phyloP scores from a whole-genome alignment of 2,329 filamentous ascomycete species.

The Xylaria sp. region DNA sequence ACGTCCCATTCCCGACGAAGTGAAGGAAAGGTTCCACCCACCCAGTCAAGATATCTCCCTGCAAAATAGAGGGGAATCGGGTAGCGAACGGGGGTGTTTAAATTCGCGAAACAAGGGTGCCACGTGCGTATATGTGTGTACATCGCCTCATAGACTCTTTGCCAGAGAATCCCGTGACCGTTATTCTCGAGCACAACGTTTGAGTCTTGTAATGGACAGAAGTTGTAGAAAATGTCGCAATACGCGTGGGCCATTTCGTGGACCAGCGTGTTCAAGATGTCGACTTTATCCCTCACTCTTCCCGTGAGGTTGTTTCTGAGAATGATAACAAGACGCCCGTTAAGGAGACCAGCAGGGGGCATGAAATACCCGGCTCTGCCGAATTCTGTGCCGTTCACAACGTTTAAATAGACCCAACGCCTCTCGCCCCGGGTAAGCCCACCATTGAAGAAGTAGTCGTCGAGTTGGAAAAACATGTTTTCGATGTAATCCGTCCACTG shows the following conservation, averaged over 20 bases:
- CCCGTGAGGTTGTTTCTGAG: not conserved
- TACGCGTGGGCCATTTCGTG: conserved; percentile 4
- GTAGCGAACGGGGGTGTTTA: not conserved
- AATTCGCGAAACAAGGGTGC: not conserved
- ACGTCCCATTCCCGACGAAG: too few species aligned
- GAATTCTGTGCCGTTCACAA: not conserved
- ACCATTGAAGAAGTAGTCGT: conserved; percentile 15
- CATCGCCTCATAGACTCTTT: not conserved
- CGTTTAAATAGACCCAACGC: not conserved
- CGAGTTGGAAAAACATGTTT: not conserved
- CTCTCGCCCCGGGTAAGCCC: not conserved
- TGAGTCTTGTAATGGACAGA: not conserved
- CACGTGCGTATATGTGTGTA: not conserved
- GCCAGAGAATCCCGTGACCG: not conserved
- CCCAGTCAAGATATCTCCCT: too few species aligned
- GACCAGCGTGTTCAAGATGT: not conserved
- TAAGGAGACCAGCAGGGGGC: too few species aligned
- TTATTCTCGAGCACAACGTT: not conserved
- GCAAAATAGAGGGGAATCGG: too few species aligned
- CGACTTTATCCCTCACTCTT: not conserved
- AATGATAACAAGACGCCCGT: not conserved
- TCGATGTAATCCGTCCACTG: not conserved
- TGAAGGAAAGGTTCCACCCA: too few species aligned
- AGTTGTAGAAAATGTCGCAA: not conserved
- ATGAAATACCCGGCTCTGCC: not conserved